These are phyloP conservation scores for Avena insularis DNA, from an alignment of 176 grass and related monocot genomes.

Conservation along the genomic window DNA sequence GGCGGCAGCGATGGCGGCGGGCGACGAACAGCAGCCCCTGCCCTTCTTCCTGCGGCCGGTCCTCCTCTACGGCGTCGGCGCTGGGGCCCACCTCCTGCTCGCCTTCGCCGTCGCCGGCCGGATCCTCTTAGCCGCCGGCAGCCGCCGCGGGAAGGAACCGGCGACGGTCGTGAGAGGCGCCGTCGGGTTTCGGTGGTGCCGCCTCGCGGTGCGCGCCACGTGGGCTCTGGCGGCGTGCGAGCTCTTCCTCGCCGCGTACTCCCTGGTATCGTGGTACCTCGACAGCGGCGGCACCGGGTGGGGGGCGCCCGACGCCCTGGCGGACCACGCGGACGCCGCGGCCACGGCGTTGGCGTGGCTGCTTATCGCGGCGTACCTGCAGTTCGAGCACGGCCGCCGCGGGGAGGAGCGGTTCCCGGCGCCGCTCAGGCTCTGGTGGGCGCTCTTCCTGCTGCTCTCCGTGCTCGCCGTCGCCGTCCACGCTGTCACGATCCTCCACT, in stretches of 20 bases:
- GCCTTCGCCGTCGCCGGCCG: conserved; percentile 39
- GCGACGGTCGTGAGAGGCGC: neutral
- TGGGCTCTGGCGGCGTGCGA: conserved; percentile 42
- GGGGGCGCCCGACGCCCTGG: conserved; percentile 43
- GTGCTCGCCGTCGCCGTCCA: conserved; percentile 32
- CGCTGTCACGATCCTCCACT: conserved; percentile 12
- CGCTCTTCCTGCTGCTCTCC: conserved; percentile 65
- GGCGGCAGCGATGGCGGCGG: conserved; percentile 15
- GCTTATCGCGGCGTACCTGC: conserved; percentile 62
- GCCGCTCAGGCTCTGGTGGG: conserved; percentile 68
- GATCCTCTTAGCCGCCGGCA: conserved; percentile 11
- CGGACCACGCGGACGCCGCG: conserved; percentile 40
- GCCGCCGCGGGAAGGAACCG: neutral
- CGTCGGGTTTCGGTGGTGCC: neutral
- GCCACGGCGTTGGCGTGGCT: conserved; percentile 59
- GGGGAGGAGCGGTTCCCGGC: conserved; percentile 56
- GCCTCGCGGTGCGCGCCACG: conserved; percentile 33
- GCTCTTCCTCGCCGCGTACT: conserved; percentile 31
- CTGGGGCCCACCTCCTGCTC: conserved; percentile 35
- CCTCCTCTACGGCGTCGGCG: conserved; percentile 26
- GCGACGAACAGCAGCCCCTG: neutral
- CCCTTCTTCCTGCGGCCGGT: neutral
- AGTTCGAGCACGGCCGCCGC: conserved; percentile 37
- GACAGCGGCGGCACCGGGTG: conserved; percentile 23
- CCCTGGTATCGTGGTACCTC: conserved; percentile 34